Evolutionary conservation across 192 early-diverging fungal species (phyloP), one percentile per base, ranked within the genome.

Genomic region (Coemansia reversa): DNA sequence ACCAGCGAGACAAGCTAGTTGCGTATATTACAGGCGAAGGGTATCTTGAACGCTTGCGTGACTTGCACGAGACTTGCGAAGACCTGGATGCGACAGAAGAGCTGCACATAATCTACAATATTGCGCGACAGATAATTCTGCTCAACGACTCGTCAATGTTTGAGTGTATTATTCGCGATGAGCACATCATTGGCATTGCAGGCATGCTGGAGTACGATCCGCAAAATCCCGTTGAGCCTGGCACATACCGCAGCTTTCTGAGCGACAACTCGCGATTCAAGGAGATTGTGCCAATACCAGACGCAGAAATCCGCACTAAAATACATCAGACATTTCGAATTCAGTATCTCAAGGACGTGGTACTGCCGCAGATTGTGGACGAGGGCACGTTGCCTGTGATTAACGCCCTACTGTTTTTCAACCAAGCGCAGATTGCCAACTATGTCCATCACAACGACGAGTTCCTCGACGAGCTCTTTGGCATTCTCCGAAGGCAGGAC

Each of bases 161-260:
- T 54, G 87, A 91, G 57, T 75, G 76, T 23, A 84, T 97, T 18
- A 73, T 93, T 49, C 81, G 84, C 59, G 94, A 96, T 59, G 91
- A 92, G 8, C 69, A 87, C 53, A 89, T 96, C 59, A 55, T 86
- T 16, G 70, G 70, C 29, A 83, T 92, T 1, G 79, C 90, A 16
- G 93, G 93, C 12, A 91, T 94, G 76, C 70, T 98, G 33, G 95
- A 98, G 87, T 93, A 96, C 72, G 90, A 94, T 51, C 88, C 89
- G 28, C 87, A 89, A 47, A 81, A 85, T 23, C 89, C 87, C 4
- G 84, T 86, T 6, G 64, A 77, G 30, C 89, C 89, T 57, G 91
- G 91, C 23, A 80, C 88, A 2, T 88, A 93, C 72, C 84, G 94
- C 30, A 81, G 91, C 27, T 90, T 92, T 75, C 56, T 96, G 29